phyloP scores from a whole-genome alignment of 306 rosid species.

The Dicorynia guianensis region DNA sequence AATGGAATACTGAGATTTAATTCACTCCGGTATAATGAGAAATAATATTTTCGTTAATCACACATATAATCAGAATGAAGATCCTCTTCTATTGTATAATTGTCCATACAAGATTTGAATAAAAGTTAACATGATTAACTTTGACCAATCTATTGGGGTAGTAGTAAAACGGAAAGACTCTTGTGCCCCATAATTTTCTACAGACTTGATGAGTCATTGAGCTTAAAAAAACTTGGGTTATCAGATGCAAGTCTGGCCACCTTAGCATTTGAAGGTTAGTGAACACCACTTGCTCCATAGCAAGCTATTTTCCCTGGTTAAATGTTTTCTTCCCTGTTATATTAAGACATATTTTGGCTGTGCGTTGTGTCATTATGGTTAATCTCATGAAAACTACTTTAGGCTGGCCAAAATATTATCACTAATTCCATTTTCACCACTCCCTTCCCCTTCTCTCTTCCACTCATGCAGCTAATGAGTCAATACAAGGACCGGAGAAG shows the following conservation, averaged over 20 bases:
- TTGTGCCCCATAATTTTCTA: constrained; percentile 41
- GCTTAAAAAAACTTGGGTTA: constrained; percentile 77
- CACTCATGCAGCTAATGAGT: constrained; percentile 43
- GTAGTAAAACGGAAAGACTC: constrained; percentile 12
- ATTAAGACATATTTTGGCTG: background rate
- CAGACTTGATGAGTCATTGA: constrained; percentile 77
- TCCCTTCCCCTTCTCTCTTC: constrained; percentile 16
- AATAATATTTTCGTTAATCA: background rate
- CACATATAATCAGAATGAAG: too few relatives aligned
- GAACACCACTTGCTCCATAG: constrained; percentile 30
- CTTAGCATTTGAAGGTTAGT: constrained; percentile 82
- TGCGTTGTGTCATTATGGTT: constrained; percentile 1
- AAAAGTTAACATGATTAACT: background rate
- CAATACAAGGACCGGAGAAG: constrained; percentile 49
- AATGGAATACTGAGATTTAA: constrained; percentile 10
- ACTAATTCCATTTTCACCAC: constrained; percentile 32
- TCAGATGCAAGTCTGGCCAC: constrained; percentile 86
- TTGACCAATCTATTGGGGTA: constrained; percentile 20
- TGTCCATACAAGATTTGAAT: too few relatives aligned
- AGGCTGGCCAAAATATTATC: constrained; percentile 29
- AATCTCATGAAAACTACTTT: constrained; percentile 15
- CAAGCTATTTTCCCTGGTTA: constrained; percentile 30
- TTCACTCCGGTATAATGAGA: background rate
- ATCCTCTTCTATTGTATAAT: too few relatives aligned
- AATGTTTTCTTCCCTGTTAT: background rate